Evolutionary conservation across 2,329 filamentous ascomycete genomes (phyloP), one percentile per base, ranked within the genome.

Genomic region (Davidsoniella virescens): DNA sequence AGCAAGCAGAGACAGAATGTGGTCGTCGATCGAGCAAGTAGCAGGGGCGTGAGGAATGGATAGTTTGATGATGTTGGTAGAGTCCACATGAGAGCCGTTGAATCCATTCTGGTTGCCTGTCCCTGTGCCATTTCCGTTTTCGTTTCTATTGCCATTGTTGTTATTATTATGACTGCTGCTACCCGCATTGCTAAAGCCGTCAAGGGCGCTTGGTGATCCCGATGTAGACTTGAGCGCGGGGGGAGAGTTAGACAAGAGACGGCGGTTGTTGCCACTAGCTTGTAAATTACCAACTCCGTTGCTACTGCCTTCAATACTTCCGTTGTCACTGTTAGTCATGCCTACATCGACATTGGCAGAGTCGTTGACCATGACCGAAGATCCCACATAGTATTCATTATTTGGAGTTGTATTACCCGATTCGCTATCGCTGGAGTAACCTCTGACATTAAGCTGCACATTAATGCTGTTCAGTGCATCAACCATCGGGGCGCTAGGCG

Each of bases 1-100:
- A 17, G 36, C 17, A 16, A 53, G 23, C n/a, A 53, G 25, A 10
- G 48, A 37, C 16, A 53, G 51, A 6, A 53, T 43, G 42, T 47
- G 39, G n/a, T 49, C 44, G 29, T 53, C 51, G 29, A 53, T 50
- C 39, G 33, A 37, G 40, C 51, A 53, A 2, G 51, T 53, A 9
- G 51, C 36, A 5, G 51, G 39, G 4, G 47, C 23, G 33, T 50
- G 51, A 14, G 40, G 36, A 36, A 53, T 36, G 8, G 45, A 45
- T 5, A 53, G 47, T 37, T 46, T 45, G 29, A 49, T 43, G 12
- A n/a, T 18, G 42, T 16, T 44, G 14, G 20, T n/a, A 29, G 42
- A 44, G 10, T 33, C 26, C 7, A 33, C 16, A 49, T 16, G 7
- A 36, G 39, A 20, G 20, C 23, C 38, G 7, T 14, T 43, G 17